Conservation (phyloP, 495 filamentous ascomycete species). For the Neurospora tetraspora region DNA sequence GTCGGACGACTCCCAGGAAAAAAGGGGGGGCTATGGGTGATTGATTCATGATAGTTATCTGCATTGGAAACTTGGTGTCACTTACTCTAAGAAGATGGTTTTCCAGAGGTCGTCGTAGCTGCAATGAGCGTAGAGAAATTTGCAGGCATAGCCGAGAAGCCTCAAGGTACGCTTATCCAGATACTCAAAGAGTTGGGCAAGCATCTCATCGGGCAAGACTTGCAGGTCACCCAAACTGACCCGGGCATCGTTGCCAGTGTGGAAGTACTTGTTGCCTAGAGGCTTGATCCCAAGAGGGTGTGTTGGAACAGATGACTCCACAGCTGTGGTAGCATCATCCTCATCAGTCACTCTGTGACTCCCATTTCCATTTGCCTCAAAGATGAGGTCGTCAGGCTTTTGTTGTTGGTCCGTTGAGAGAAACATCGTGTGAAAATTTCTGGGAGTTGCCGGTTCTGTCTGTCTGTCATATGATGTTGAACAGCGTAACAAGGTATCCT, state of each 20-base stretch:
- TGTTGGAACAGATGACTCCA: slow-evolving; percentile 45
- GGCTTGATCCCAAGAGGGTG: slow-evolving; percentile 87
- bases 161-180: slow-evolving; percentile 56
- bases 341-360: slow-evolving; percentile 10
- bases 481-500: neutral
- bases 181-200: slow-evolving; percentile 64
- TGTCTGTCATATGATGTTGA: neutral
- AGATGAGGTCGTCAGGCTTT: neutral
- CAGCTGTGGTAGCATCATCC: neutral
- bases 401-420: slow-evolving; percentile 14
- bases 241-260: slow-evolving; percentile 55
- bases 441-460: neutral
- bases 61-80: slow-evolving; percentile 12
- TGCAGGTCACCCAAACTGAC: slow-evolving; percentile 51
- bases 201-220: slow-evolving; percentile 68
- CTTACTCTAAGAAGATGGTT: slow-evolving; percentile 75
- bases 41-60: neutral
- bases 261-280: slow-evolving; percentile 69
- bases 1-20: neutral
- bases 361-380: slow-evolving; percentile 7
- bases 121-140: slow-evolving; percentile 80
- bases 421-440: slow-evolving; percentile 7
- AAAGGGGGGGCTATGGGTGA: neutral
- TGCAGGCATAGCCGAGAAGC: slow-evolving; percentile 70
- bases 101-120: slow-evolving; percentile 88